Base-by-base conservation (phyloP, 169 alveolate species). In the Eimeria acervulina region DNA sequence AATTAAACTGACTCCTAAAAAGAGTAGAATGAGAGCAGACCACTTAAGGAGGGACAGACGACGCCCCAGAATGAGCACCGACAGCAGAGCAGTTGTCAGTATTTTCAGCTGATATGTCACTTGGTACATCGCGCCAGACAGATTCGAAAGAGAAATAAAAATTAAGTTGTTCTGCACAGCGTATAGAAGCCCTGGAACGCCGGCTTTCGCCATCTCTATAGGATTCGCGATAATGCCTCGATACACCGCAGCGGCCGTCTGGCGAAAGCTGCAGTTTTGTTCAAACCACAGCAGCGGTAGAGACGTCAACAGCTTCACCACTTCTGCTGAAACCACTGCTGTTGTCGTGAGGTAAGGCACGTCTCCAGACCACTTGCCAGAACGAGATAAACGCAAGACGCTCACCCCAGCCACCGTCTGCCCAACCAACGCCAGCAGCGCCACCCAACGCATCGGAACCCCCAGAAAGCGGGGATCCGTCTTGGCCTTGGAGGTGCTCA, bases 71-170 rank as follows among this genome's bases (percentile, higher is more conserved):
- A 97, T 88, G 28, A 97, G 38, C 33, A 97, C 98, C 28, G 97
- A 96, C 66, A 97, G 85, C 55, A 97, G 51, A 19, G 98, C 98
- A 1, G 98, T 97, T 5, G 98, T 96, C 10, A 97, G 90, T 26
- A 97, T 97, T 95, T 97, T 97, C 88, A 97, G 90, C 95, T 97
- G 98, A 63, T 97, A 96, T 26, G 97, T 95, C 63, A 96, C 97
- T 63, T 97, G 98, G 78, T 97, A 97, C 74, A 97, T 97, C n/a
- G 98, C 98, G 3, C 97, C 98, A 72, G 97, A 93, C 90, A 97
- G 89, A 66, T 96, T 96, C 28, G 98, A 93, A 44, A 97, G 93
- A 38, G 98, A 97, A 80, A 97, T 93, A 81, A 97, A 97, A 31
- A 97, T 66, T 47, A 97, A 83, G 72, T 97, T 97, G 72, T 97